Evolutionary conservation across 345 rosid species (phyloP), one percentile per base, ranked within the genome.

Genomic region (Citrus sp.): DNA sequence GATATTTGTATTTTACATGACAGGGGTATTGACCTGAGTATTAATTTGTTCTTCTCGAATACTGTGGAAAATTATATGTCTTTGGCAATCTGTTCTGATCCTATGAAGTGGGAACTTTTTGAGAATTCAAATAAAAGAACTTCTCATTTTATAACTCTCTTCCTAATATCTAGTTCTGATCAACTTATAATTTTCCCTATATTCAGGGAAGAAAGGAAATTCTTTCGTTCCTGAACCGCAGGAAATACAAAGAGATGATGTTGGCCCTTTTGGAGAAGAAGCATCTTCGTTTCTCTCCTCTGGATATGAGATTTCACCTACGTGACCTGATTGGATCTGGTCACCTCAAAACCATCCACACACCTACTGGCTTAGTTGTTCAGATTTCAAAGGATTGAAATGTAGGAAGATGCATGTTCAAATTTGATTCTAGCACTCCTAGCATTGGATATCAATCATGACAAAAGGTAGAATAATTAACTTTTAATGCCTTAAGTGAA

Each of bases 291-390:
- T 77, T 75, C 24, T 92, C 98, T 69, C 92, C 85, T n/a, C 89
- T 96, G 56, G 98, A 94, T 82, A 89, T 94, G 81, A 94, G 99
- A 81, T 96, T 94, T 87, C 99, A 94, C 86, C 87, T 94, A 38
- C 93, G 98, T 55, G 99, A 96, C 79, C 84, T 94, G 88, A 90
- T 94, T 79, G 98, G 99, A 84, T 96, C 99, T 21, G 97, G 97
- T 78, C 92, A 87, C 80, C 87, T 94, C 72, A 88, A 86, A 88
- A 92, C 88, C 10, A 51, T 76, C 63, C 81, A 87, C 10, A 87
- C 97, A 37, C 87, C 93, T 37, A 82, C 82, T 72, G 97, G 94
- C 28, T 79, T 92, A 79, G 89, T 87, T 30, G 88, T 94, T 65
- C 91, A 84, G 79, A 82, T 92, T 84, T 83, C 88, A 34, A 93